Conservation (phyloP, 2,329 filamentous ascomycete species). For the Phialophora chinensis region DNA sequence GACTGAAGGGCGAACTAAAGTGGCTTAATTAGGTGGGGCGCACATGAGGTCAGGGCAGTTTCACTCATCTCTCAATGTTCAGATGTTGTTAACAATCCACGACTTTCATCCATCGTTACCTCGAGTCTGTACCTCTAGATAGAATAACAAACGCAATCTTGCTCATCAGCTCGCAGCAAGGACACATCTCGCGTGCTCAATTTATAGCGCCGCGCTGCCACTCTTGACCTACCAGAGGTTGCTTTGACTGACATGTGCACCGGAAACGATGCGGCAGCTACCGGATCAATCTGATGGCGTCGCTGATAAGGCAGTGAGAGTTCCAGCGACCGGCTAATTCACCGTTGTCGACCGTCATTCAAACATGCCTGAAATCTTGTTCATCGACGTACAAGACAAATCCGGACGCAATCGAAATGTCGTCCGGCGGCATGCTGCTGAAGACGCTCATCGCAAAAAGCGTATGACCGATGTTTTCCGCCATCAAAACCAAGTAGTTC, state of each 20-base stretch:
- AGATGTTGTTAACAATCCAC: neutral
- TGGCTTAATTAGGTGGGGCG: too few relatives aligned
- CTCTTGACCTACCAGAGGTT: neutral
- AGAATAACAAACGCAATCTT: neutral
- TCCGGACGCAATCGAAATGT: constrained; percentile 15
- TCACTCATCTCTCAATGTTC: neutral
- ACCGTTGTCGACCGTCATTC: too few relatives aligned
- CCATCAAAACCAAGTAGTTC: constrained; percentile 9
- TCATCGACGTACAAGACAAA: constrained; percentile 26
- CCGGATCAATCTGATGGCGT: neutral
- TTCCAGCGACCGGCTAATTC: neutral
- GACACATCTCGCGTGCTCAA: neutral
- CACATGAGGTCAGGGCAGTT: too few relatives aligned
- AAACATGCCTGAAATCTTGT: constrained; percentile 26
- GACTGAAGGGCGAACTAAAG: too few relatives aligned
- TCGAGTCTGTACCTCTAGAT: neutral
- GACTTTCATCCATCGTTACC: neutral
- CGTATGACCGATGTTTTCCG: constrained; percentile 7
- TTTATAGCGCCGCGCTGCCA: neutral
- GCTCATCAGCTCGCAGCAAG: neutral
- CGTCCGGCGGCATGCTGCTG: constrained; percentile 22
- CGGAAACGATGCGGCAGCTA: neutral
- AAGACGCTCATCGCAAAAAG: constrained; percentile 17
- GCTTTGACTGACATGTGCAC: neutral
- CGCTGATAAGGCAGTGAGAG: neutral